Evolutionary conservation across 352 stramenopile genomes (phyloP), one percentile per base, ranked within the genome.

Genomic region (Phytophthora podocarpi): DNA sequence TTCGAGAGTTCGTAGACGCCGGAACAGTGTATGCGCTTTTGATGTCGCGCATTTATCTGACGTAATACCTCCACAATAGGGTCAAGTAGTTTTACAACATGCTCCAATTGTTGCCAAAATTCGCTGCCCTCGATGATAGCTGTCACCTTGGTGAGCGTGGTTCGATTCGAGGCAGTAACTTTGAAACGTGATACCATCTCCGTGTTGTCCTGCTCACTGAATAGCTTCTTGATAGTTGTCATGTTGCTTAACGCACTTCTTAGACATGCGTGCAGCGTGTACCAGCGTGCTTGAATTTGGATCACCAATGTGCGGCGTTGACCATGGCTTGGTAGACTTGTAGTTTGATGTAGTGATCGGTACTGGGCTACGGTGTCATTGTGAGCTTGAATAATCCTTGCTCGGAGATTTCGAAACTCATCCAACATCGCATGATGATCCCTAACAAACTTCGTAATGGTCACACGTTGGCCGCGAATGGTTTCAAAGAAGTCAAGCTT

Each of bases 41-140:
- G 51, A 59, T n/a, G 51, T 59, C 2, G 28, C 18, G 20, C n/a
- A 45, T n/a, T 50, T 42, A 30, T 59, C 51, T 1, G 20, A 43
- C 51, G 27, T 26, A 59, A 9, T 15, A 34, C 39, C 10, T 50
- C 39, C 15, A 59, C 24, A 15, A 59, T 50, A 6, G 37, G 39
- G 9, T 59, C 39, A 6, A 50, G 42, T 13, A 59, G 13, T 6
- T 36, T 36, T 10, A 59, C 51, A 30, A 20, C 51, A 18, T 43
- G 39, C 39, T 42, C 39, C 20, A 43, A 36, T 12, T n/a, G 27
- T 20, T 39, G 8, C 51, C 39, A 50, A 13, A 59, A 59, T 1
- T 16, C 20, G 10, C 18, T 18, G 42, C 13, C 39, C 5, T 45
- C 28, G 3, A 36, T 13, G 20, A 43, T 42, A n/a, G n/a, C n/a